These are phyloP conservation scores for Amesomyces nigricolor DNA, from an alignment of 2,329 filamentous ascomycete species.

Conservation along the genomic window DNA sequence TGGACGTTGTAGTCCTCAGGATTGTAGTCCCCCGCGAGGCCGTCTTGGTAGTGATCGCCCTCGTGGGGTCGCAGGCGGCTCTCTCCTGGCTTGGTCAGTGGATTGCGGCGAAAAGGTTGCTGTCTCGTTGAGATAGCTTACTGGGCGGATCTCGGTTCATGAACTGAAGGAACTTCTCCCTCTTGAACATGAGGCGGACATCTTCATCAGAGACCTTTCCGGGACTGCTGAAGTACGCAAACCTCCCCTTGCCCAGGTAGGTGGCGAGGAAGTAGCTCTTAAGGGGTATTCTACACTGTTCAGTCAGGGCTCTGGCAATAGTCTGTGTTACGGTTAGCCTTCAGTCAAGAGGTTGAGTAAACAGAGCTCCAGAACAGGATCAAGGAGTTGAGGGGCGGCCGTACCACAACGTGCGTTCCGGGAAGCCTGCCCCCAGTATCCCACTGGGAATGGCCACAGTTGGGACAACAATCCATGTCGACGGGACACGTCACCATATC, in stretches of 20 bases:
- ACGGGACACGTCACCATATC: conserved; percentile 19
- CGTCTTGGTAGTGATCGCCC: background rate
- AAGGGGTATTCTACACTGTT: conserved; percentile 47
- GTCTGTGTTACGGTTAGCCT: conserved; percentile 25
- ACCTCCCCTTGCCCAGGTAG: conserved; percentile 43
- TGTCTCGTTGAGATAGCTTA: conserved; percentile 25
- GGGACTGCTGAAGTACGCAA: conserved; percentile 43
- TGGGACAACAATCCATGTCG: conserved; percentile 10
- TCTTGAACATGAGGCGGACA: conserved; percentile 43
- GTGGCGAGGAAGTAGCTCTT: conserved; percentile 49
- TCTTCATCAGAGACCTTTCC: conserved; percentile 35
- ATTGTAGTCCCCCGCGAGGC: background rate
- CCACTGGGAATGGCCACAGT: conserved; percentile 23
- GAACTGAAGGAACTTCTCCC: conserved; percentile 36
- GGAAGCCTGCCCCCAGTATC: background rate
- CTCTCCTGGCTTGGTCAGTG: background rate
- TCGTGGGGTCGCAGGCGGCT: background rate
- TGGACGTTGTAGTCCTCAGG: conserved; percentile 27
- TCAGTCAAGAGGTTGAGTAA: background rate
- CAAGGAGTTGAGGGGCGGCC: background rate
- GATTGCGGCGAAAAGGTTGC: background rate
- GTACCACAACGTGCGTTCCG: conserved; percentile 6
- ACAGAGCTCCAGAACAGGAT: background rate
- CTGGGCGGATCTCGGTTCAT: conserved; percentile 35
- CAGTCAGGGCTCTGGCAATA: conserved; percentile 47